Evolutionary conservation across 805 yeast genomes (phyloP).

Genomic region (Saccharomycopsis microspora): DNA sequence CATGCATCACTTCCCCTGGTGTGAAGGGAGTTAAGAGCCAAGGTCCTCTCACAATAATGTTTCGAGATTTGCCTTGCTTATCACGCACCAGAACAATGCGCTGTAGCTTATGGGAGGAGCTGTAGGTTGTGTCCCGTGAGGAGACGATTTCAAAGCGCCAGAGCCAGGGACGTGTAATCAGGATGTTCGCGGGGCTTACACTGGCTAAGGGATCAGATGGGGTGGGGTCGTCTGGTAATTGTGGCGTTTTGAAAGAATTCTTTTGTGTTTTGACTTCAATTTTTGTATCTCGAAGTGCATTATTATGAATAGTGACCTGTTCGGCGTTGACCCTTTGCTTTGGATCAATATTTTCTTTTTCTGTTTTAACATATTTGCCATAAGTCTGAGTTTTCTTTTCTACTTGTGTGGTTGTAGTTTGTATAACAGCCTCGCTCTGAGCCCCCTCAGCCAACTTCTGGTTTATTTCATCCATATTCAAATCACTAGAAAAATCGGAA

Average conservation of each 20-base stretch:
- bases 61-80: conserved; percentile 22
- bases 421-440: not conserved
- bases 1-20: conserved; percentile 47
- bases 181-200: conserved; percentile 10
- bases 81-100: conserved; percentile 39
- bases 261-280: too few relatives aligned
- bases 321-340: too few relatives aligned
- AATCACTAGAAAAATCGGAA: conserved; percentile 2
- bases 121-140: conserved; percentile 4
- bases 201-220: not conserved
- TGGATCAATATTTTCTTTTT: too few relatives aligned
- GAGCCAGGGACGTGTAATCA: conserved; percentile 12
- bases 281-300: too few relatives aligned
- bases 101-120: conserved; percentile 9
- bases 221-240: too few relatives aligned
- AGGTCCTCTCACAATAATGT: conserved; percentile 48
- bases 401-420: not conserved
- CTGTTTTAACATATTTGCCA: too few relatives aligned
- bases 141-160: conserved; percentile 12
- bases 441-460: conserved; percentile 7
- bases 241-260: too few relatives aligned
- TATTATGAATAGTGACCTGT: too few relatives aligned
- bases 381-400: not conserved
- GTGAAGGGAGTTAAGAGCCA: conserved; percentile 41
- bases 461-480: conserved; percentile 9